Percentiles rank a stretch among this genome's conserved stretches.
Conservation (phyloP, 768 basidiomycete species). For the Saitozyma sp. region DNA sequence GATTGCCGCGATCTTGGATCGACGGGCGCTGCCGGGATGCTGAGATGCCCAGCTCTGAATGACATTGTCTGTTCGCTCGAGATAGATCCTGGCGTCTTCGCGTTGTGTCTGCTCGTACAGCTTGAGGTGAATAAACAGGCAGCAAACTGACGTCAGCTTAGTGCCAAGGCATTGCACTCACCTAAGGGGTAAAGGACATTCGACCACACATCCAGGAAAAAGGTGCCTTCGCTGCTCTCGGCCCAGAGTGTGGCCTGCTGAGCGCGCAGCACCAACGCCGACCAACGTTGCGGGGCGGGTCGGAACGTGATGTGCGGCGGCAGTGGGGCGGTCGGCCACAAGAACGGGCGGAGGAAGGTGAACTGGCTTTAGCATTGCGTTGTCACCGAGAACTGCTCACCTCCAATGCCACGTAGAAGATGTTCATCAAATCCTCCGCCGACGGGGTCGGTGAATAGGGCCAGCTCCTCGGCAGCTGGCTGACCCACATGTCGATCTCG, state of each 20-base stretch:
- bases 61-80: conserved; percentile 2
- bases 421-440: conserved; percentile 20
- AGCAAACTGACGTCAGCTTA: neutral
- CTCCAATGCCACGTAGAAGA: conserved; percentile 17
- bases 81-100: conserved; percentile 1
- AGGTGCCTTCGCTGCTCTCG: conserved; percentile 15
- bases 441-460: conserved; percentile 17
- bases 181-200: conserved; percentile 18
- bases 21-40: too few species aligned
- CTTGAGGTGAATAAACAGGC: conserved; percentile 3
- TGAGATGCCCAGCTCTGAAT: neutral
- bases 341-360: neutral
- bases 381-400: conserved; percentile 1
- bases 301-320: conserved; percentile 23
- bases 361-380: too few species aligned
- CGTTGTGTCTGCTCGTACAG: conserved; percentile 1
- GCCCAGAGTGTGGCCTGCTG: conserved; percentile 22
- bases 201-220: conserved; percentile 26
- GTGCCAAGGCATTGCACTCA: conserved; percentile 1
- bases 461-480: conserved; percentile 18
- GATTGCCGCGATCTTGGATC: too few species aligned
- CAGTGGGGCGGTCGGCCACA: conserved; percentile 8
- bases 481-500: conserved; percentile 22
- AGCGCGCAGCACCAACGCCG: conserved; percentile 9
- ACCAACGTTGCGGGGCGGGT: conserved; percentile 15